Base-by-base conservation (phyloP, 345 rosid genomes). In the Lepidium sativum region DNA sequence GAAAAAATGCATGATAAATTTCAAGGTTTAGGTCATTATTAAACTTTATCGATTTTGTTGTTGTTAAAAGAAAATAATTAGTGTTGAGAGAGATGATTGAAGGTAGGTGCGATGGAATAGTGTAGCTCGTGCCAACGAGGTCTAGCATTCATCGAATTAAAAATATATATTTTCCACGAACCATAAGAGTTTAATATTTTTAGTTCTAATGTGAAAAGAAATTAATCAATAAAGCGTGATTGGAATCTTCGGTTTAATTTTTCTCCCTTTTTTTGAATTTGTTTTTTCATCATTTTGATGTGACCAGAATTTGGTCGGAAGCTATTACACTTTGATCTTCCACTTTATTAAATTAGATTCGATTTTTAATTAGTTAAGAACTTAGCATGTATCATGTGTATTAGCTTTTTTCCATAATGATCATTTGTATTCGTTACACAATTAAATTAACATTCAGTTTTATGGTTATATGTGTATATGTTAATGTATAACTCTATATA, bases 61-160 rank as follows among this genome's bases (percentile, higher is more conserved):
- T 4, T 4, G 29, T 4, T 23, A 23, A 23, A 3, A 27, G 18
- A 49, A 23, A 39, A 47, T 4, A 50, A 33, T n/a, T 57, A 40
- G 7, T 5, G 31, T 27, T 41, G 18, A 33, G 21, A 47, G 32
- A 41, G 38, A 49, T 57, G 59, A 65, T 65, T 49, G 20, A 17
- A 54, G 67, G 71, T 72, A 23, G 76, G 67, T 58, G 40, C 47
- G 61, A 51, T 72, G 71, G 61, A 71, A 50, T 23, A 25, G 20
- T 63, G 69, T 64, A 66, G 61, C 55, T 58, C 62, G 60, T 58
- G 55, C 55, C 70, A 57, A 65, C 41, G 48, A 72, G 76, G 65
- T 64, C 65, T 23, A 56, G 33, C 44, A 71, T 71, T 44, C 31
- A 54, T 72, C 45, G 54, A 57, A 52, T 10, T 20, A 61, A 12